These are phyloP conservation scores for Bothriochloa decipiens DNA, from an alignment of 176 grass and related monocot species.

Conservation along the genomic window DNA sequence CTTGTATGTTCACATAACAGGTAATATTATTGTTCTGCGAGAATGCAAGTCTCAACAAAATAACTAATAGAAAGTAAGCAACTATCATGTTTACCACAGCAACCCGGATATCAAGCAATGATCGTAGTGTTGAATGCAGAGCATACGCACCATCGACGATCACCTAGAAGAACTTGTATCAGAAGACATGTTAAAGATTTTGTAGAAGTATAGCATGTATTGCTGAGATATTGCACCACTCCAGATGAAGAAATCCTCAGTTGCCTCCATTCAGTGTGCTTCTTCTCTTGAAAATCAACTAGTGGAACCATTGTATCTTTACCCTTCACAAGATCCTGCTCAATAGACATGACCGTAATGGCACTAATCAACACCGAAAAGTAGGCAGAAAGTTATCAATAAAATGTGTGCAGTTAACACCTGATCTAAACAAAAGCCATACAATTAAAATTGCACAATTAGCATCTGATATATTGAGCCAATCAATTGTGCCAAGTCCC, in stretches of 20 bases:
- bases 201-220: slow-evolving; percentile 27
- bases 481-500: not conserved
- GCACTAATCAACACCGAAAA: slow-evolving; percentile 38
- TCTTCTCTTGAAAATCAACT: slow-evolving; percentile 96
- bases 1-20: slow-evolving; percentile 27
- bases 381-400: slow-evolving; percentile 34
- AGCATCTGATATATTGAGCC: slow-evolving; percentile 19
- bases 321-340: slow-evolving; percentile 88
- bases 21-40: slow-evolving; percentile 12
- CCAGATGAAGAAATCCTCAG: slow-evolving; percentile 83
- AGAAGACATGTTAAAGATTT: slow-evolving; percentile 26
- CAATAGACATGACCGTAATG: slow-evolving; percentile 46
- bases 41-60: slow-evolving; percentile 1
- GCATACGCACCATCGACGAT: slow-evolving; percentile 99
- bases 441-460: slow-evolving; percentile 19
- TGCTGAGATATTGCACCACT: slow-evolving; percentile 63
- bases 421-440: slow-evolving; percentile 21
- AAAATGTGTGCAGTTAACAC: not conserved
- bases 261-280: slow-evolving; percentile 66
- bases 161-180: slow-evolving; percentile 61
- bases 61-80: slow-evolving; percentile 22
- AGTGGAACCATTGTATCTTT: slow-evolving; percentile 83
- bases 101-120: slow-evolving; percentile 94
- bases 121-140: slow-evolving; percentile 89
- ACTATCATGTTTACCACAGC: slow-evolving; percentile 74